These are phyloP conservation scores for Leishmania aethiopica DNA, from an alignment of 208 protist species.

Conservation along the genomic window DNA sequence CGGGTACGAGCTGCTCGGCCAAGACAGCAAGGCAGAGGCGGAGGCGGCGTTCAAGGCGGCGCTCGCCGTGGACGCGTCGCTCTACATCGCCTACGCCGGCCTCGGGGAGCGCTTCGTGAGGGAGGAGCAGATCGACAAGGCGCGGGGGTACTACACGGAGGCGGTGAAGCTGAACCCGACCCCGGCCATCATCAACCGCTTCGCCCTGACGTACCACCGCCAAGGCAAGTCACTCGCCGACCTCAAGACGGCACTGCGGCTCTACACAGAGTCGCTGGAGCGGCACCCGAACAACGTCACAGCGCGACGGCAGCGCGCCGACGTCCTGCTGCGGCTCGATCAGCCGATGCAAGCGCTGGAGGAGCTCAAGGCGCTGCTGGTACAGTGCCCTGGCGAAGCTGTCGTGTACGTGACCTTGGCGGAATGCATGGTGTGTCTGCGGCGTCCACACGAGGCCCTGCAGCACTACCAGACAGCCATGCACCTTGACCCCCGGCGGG, in stretches of 20 bases:
- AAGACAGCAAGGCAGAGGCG: constrained; percentile 94
- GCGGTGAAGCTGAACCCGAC: constrained; percentile 89
- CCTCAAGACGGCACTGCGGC: constrained; percentile 66
- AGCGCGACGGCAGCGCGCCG: constrained; percentile 90
- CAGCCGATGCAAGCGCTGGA: constrained; percentile 63
- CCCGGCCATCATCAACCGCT: constrained; percentile 75
- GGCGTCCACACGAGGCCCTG: constrained; percentile 51
- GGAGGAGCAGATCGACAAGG: constrained; percentile 90
- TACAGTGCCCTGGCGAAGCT: constrained; percentile 86
- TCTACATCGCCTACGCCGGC: constrained; percentile 98
- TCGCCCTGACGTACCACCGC: constrained; percentile 71
- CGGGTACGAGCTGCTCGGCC: constrained; percentile 95
- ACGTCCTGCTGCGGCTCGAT: constrained; percentile 83
- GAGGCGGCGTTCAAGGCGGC: constrained; percentile 89
- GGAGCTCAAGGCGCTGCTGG: constrained; percentile 76
- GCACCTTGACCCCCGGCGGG: constrained; percentile 75
- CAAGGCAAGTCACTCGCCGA: constrained; percentile 45
- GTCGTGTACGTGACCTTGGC: constrained; percentile 90
- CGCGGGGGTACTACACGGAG: constrained; percentile 89
- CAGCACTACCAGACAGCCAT: constrained; percentile 72
- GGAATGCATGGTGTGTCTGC: constrained; percentile 67
- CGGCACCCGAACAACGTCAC: constrained; percentile 85
- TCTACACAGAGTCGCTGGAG: constrained; percentile 74
- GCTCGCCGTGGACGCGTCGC: constrained; percentile 84
- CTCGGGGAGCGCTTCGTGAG: constrained; percentile 93